Evolutionary conservation across 2,329 filamentous ascomycete genomes (phyloP).

Genomic region (Fusarium luffae): DNA sequence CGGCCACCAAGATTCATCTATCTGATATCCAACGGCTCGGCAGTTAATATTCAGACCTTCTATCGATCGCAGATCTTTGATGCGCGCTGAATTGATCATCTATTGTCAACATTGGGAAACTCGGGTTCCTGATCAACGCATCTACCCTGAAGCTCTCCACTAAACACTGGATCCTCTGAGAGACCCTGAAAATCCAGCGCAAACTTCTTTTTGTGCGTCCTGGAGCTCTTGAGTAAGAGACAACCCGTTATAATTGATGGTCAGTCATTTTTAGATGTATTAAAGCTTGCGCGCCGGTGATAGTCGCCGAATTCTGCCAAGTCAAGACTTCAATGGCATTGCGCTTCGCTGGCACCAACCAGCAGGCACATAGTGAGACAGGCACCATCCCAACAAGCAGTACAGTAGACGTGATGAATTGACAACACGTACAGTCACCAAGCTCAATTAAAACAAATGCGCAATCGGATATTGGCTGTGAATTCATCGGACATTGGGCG

Average conservation of each 20-base stretch:
- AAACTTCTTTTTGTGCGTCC: slow-evolving; percentile 4
- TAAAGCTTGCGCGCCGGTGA: too few relatives aligned
- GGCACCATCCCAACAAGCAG: background rate
- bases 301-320: too few relatives aligned
- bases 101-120: background rate
- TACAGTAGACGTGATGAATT: background rate
- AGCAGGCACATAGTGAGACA: background rate
- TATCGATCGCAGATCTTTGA: background rate
- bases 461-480: background rate
- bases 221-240: background rate
- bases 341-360: background rate
- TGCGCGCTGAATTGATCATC: background rate
- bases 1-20: too few relatives aligned
- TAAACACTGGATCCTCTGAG: background rate
- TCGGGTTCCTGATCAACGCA: background rate
- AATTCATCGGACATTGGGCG: background rate
- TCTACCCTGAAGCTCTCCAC: slow-evolving; percentile 18
- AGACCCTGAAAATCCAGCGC: slow-evolving; percentile 23
- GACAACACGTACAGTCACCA: too few relatives aligned
- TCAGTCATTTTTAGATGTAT: too few relatives aligned
- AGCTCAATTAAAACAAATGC: background rate
- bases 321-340: background rate
- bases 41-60: background rate
- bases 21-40: background rate
- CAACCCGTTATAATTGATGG: background rate